Evolutionary conservation across 2,329 filamentous ascomycete species (phyloP).

Genomic region (Epichloe sp.): DNA sequence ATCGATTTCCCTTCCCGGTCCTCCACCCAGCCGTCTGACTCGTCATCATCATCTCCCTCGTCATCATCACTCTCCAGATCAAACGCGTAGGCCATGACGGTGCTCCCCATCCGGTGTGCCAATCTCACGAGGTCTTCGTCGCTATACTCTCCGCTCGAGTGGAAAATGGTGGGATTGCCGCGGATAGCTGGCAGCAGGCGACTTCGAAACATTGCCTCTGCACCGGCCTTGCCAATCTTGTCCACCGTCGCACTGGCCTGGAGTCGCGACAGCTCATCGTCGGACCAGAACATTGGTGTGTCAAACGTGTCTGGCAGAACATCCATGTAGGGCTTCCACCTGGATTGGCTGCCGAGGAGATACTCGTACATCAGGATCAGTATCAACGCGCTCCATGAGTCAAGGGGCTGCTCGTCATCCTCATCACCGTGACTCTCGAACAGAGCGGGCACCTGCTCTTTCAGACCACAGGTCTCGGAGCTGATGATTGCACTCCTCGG

Average conservation of each 20-base stretch:
- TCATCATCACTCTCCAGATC: constrained; percentile 52
- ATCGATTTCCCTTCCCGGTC: constrained; percentile 42
- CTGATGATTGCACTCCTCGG: constrained; percentile 60
- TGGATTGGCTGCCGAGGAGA: constrained; percentile 43
- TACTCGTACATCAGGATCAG: constrained; percentile 71
- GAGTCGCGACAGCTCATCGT: constrained; percentile 54
- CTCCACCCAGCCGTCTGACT: constrained; percentile 52
- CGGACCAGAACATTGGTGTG: constrained; percentile 82
- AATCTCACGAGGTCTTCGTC: constrained; percentile 35
- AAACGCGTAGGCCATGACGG: constrained; percentile 89
- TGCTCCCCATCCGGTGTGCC: constrained; percentile 72
- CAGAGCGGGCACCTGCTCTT: constrained; percentile 39
- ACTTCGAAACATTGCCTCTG: constrained; percentile 53
- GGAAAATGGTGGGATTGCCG: constrained; percentile 31
- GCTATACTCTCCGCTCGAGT: constrained; percentile 17
- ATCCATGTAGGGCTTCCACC: constrained; percentile 67
- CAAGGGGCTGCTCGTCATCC: constrained; percentile 25
- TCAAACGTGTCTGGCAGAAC: constrained; percentile 62
- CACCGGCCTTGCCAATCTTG: constrained; percentile 63
- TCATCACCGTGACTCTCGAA: constrained; percentile 28
- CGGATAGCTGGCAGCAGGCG: constrained; percentile 39
- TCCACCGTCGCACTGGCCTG: constrained; percentile 63
- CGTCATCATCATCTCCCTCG: constrained; percentile 44
- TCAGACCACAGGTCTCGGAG: constrained; percentile 57
- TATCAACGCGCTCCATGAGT: constrained; percentile 50